Conservation (phyloP, 2,329 filamentous ascomycete genomes). For the Bipolaris gigantea region DNA sequence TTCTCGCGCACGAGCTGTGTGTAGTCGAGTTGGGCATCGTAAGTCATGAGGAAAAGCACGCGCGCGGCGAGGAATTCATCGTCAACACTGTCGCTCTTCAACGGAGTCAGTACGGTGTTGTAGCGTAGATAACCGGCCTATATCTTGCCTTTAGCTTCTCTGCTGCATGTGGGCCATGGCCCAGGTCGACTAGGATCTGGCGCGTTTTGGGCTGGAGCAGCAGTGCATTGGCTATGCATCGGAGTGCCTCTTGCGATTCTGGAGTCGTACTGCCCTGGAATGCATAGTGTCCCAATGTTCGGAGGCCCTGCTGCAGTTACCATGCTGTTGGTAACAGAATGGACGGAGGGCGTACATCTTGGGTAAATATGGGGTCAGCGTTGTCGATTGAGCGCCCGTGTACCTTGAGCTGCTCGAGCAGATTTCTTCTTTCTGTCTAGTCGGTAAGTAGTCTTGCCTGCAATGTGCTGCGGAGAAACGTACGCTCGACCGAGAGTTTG, state of each 20-base stretch:
- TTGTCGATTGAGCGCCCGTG: conserved; percentile 71
- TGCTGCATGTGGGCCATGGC: conserved; percentile 68
- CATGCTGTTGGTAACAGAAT: conserved; percentile 6
- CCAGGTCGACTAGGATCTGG: conserved; percentile 72
- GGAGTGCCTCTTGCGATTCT: conserved; percentile 70
- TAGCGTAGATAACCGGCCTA: too few species aligned
- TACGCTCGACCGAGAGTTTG: conserved; percentile 63
- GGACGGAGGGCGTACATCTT: conserved; percentile 57
- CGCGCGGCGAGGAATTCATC: conserved; percentile 85
- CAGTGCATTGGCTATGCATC: conserved; percentile 84
- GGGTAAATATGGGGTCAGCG: conserved; percentile 83
- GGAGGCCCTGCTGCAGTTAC: conserved; percentile 64
- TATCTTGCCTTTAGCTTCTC: conserved; percentile 62
- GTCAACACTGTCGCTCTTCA: conserved; percentile 68
- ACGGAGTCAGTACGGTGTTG: conserved; percentile 4
- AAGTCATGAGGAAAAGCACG: conserved; percentile 78
- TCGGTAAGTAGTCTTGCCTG: conserved; percentile 10
- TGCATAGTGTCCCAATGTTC: conserved; percentile 70
- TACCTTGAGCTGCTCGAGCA: conserved; percentile 70
- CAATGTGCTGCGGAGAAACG: conserved; percentile 22
- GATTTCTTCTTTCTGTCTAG: conserved; percentile 61
- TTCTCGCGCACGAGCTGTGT: conserved; percentile 66
- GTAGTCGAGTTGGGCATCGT: conserved; percentile 71
- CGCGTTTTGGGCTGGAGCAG: conserved; percentile 69
- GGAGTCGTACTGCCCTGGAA: conserved; percentile 66